A percentile compares a stretch with the other conserved stretches of the same genome.
Conservation (phyloP, 192 early-diverging fungal genomes). For the Kappamyces sp. region DNA sequence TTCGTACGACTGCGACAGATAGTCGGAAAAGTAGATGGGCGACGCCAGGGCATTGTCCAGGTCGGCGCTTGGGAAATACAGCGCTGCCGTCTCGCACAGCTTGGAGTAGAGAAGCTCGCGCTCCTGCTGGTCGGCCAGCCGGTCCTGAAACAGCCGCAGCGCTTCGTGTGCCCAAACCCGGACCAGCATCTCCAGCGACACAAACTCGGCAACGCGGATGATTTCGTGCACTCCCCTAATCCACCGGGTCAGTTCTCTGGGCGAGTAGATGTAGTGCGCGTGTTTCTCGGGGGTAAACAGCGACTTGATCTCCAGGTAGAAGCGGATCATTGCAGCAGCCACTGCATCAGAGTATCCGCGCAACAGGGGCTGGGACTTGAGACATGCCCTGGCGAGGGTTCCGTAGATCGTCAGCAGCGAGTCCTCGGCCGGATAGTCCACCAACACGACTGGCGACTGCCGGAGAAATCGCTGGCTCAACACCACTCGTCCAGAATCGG, state of each 20-base stretch:
- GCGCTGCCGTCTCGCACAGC: constrained; percentile 74
- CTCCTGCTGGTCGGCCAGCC: constrained; percentile 83
- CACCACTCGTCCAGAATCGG: constrained; percentile 96
- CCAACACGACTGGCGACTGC: constrained; percentile 94
- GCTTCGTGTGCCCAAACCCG: constrained; percentile 98
- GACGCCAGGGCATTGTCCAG: constrained; percentile 63
- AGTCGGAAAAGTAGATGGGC: constrained; percentile 97
- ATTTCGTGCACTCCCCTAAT: constrained; percentile 95
- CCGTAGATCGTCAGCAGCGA: constrained; percentile 95
- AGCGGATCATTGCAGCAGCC: constrained; percentile 94
- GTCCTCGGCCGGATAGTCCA: constrained; percentile 92
- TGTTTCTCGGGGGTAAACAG: constrained; percentile 96
- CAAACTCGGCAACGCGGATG: constrained; percentile 75
- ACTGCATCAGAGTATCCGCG: constrained; percentile 86
- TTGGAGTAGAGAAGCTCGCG: constrained; percentile 84
- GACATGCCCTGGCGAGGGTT: constrained; percentile 84
- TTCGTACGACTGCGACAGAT: constrained; percentile 90
- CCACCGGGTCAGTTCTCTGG: constrained; percentile 99
- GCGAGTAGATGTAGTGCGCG: constrained; percentile 98
- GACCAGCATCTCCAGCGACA: constrained; percentile 73
- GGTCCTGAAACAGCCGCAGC: constrained; percentile 96
- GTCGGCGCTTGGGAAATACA: constrained; percentile 85
- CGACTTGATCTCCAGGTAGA: constrained; percentile 84
- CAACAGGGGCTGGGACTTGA: constrained; percentile 87
- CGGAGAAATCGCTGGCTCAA: constrained; percentile 94